Evolutionary conservation across 129 eudicot species (phyloP).

Genomic region (Solidago caesia): DNA sequence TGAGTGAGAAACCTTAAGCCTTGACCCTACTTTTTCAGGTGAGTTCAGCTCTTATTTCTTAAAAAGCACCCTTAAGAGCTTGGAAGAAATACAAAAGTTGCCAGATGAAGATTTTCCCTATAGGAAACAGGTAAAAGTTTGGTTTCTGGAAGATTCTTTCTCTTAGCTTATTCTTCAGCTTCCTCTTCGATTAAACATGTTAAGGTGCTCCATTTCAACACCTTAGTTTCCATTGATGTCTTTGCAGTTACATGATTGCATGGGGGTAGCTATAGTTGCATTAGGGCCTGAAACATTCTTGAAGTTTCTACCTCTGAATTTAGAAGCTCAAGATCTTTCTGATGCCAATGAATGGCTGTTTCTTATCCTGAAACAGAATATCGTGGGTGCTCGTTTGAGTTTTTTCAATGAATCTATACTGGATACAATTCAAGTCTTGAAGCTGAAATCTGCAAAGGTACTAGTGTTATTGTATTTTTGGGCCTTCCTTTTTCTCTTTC

Average conservation of each 20-base stretch:
- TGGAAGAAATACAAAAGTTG: constrained; percentile 82
- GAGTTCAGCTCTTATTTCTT: constrained; percentile 52
- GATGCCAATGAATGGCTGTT: constrained; percentile 87
- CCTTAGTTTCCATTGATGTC: constrained; percentile 1
- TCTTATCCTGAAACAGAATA: constrained; percentile 82
- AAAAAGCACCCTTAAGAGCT: constrained; percentile 57
- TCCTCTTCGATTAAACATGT: neutral
- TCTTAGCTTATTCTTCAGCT: neutral
- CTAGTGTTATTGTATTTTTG: neutral
- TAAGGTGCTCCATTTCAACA: neutral
- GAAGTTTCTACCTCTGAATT: constrained; percentile 60
- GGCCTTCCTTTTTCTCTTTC: neutral
- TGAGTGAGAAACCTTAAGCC: constrained; percentile 2
- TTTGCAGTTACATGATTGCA: constrained; percentile 87
- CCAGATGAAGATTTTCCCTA: constrained; percentile 80
- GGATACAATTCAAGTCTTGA: constrained; percentile 50
- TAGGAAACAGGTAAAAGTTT: constrained; percentile 64
- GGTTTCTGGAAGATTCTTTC: neutral
- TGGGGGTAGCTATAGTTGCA: constrained; percentile 79
- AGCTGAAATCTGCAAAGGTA: constrained; percentile 71
- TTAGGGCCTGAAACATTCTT: constrained; percentile 89
- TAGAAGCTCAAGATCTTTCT: constrained; percentile 60
- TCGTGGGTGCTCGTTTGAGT: constrained; percentile 73
- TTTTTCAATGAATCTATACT: constrained; percentile 60
- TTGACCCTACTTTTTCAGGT: constrained; percentile 43